These are phyloP conservation scores for Starmerella vaccinii DNA, from an alignment of 805 yeast genomes.

Conservation along the genomic window DNA sequence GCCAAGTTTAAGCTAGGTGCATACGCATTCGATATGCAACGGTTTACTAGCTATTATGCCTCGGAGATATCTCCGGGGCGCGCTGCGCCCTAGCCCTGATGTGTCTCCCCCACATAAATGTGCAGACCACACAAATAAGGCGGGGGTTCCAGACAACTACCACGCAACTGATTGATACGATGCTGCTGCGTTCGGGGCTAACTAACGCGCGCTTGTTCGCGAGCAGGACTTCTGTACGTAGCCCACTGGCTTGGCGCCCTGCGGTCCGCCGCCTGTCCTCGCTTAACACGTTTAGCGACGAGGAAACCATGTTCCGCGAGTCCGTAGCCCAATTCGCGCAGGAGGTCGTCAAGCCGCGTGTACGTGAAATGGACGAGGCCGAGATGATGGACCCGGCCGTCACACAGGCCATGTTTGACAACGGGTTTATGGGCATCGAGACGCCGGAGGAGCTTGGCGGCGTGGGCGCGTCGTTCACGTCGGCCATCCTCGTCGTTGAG, in stretches of 20 bases:
- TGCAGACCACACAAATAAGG: not conserved
- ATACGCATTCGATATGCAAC: too few relatives aligned
- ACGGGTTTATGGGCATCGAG: slow-evolving; percentile 39
- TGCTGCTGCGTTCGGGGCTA: not conserved
- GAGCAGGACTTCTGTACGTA: not conserved
- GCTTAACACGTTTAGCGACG: slow-evolving; percentile 34
- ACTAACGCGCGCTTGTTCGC: not conserved
- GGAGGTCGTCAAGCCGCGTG: slow-evolving; percentile 35
- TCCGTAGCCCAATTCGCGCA: slow-evolving; percentile 34
- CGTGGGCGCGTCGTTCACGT: slow-evolving; percentile 38
- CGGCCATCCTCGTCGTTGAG: slow-evolving; percentile 38
- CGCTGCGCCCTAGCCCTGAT: not conserved
- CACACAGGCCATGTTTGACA: slow-evolving; percentile 28
- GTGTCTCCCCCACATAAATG: not conserved
- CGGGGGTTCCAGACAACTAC: not conserved
- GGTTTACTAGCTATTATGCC: too few relatives aligned
- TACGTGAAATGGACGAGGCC: slow-evolving; percentile 31
- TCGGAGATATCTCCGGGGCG: too few relatives aligned
- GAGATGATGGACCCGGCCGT: slow-evolving; percentile 25
- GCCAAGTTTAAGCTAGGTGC: too few relatives aligned
- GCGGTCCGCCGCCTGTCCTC: slow-evolving; percentile 16
- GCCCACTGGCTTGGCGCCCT: not conserved
- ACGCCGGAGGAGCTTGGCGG: slow-evolving; percentile 40
- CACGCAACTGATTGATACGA: not conserved
- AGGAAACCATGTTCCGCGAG: slow-evolving; percentile 36